Evolutionary conservation across 2,329 filamentous ascomycete genomes (phyloP).

Genomic region (Fusarium beomiforme): DNA sequence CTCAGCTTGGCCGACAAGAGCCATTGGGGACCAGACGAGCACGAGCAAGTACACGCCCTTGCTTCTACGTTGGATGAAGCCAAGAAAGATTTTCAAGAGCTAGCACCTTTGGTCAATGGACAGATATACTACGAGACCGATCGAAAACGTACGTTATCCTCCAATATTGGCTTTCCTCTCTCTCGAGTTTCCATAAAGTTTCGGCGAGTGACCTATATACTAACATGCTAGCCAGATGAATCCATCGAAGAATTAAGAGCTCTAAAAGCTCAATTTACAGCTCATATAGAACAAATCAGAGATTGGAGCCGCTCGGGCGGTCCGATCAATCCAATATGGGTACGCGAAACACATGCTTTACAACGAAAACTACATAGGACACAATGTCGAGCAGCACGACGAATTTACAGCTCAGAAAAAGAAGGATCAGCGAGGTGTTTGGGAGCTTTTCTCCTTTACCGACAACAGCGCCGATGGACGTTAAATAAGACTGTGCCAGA

Average conservation of each 20-base stretch:
- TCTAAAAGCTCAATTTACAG: constrained; percentile 57
- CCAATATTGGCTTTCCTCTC: background rate
- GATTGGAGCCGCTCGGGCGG: constrained; percentile 66
- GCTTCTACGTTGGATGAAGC: constrained; percentile 67
- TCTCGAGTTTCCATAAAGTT: background rate
- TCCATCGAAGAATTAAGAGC: constrained; percentile 61
- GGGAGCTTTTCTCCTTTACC: constrained; percentile 64
- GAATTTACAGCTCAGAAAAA: constrained; percentile 64
- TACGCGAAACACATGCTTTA: constrained; percentile 61
- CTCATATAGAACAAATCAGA: constrained; percentile 61
- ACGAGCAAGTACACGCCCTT: constrained; percentile 66
- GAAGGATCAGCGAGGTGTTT: constrained; percentile 61
- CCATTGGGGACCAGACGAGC: constrained; percentile 67
- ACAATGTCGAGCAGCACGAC: constrained; percentile 66
- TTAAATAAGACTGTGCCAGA: constrained; percentile 37
- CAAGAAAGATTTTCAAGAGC: constrained; percentile 68
- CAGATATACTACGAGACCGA: constrained; percentile 68
- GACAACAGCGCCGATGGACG: constrained; percentile 56
- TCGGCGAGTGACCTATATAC: background rate
- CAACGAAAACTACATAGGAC: constrained; percentile 64
- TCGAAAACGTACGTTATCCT: constrained; percentile 57
- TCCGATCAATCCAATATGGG: constrained; percentile 66
- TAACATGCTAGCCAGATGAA: constrained; percentile 53
- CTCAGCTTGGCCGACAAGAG: constrained; percentile 67
- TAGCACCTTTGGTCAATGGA: constrained; percentile 64